Conservation (phyloP, 768 basidiomycete species). For the Suillus subaureus region DNA sequence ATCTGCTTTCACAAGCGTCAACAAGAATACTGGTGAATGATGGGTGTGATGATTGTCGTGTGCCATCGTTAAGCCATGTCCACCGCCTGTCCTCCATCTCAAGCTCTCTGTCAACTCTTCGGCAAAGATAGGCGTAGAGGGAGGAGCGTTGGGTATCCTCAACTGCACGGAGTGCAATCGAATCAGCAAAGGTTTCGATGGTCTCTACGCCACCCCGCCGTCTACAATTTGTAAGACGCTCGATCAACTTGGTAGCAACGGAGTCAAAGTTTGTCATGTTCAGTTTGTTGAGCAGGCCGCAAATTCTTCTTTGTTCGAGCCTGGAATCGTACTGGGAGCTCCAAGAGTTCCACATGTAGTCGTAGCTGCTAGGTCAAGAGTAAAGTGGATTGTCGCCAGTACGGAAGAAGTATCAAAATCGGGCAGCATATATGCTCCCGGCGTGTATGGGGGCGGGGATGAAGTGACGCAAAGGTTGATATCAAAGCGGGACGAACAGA, state of each 20-base stretch:
- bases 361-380: neutral
- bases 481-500: neutral
- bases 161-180: slow-evolving; percentile 57
- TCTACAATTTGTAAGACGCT: slow-evolving; percentile 50
- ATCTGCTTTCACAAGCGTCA: slow-evolving; percentile 17
- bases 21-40: slow-evolving; percentile 19
- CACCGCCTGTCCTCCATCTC: slow-evolving; percentile 29
- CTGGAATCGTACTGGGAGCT: slow-evolving; percentile 33
- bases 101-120: slow-evolving; percentile 47
- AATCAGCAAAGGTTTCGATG: slow-evolving; percentile 51
- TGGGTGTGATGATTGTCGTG: slow-evolving; percentile 11
- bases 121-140: slow-evolving; percentile 56
- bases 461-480: neutral
- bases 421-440: slow-evolving; percentile 3
- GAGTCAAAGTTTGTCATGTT: slow-evolving; percentile 53
- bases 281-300: slow-evolving; percentile 60
- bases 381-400: neutral
- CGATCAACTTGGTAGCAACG: slow-evolving; percentile 51
- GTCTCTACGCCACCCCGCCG: slow-evolving; percentile 49
- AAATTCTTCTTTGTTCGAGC: slow-evolving; percentile 51
- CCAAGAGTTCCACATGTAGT: slow-evolving; percentile 25
- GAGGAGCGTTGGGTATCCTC: slow-evolving; percentile 51
- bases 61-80: slow-evolving; percentile 23
- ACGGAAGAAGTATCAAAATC: neutral
- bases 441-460: neutral